Conservation (phyloP, 805 yeast species). For the Lachancea dasiensis region DNA sequence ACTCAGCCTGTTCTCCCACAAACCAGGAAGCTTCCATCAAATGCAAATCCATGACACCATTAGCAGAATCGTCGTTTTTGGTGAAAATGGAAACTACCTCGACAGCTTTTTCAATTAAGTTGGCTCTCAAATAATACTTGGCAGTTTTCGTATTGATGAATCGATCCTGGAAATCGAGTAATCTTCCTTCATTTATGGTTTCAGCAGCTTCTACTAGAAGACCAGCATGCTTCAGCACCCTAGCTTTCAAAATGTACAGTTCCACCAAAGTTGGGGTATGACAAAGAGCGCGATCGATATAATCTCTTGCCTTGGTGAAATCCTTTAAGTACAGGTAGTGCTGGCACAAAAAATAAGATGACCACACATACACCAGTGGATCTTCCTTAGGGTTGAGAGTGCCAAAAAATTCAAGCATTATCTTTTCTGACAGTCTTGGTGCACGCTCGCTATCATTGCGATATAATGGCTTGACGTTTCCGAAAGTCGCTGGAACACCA, state of each 20-base stretch:
- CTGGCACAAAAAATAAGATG: slow-evolving; percentile 68
- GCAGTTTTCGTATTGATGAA: slow-evolving; percentile 85
- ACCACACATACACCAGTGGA: slow-evolving; percentile 51
- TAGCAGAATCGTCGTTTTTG: slow-evolving; percentile 70
- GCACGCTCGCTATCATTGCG: slow-evolving; percentile 37
- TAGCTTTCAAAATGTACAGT: slow-evolving; percentile 70
- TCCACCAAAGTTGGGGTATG: slow-evolving; percentile 86
- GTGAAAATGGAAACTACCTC: slow-evolving; percentile 75
- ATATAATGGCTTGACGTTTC: slow-evolving; percentile 77
- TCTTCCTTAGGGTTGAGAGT: slow-evolving; percentile 26
- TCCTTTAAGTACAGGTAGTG: slow-evolving; percentile 58
- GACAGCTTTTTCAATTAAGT: slow-evolving; percentile 66
- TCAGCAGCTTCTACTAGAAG: slow-evolving; percentile 55
- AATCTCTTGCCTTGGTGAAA: slow-evolving; percentile 46
- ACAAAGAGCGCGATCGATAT: slow-evolving; percentile 55
- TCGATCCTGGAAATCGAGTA: slow-evolving; percentile 80
- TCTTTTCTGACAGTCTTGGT: slow-evolving; percentile 40
- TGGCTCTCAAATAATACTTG: slow-evolving; percentile 75
- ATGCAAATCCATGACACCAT: slow-evolving; percentile 82
- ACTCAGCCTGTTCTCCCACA: slow-evolving; percentile 75
- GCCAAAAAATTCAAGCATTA: slow-evolving; percentile 46
- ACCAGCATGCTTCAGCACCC: slow-evolving; percentile 71
- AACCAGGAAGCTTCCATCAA: slow-evolving; percentile 92
- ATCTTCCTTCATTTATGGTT: slow-evolving; percentile 63
- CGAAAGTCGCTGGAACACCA: slow-evolving; percentile 88